Percentiles rank a stretch among this genome's conserved stretches.
Conservation (phyloP, 208 protist species). For the Phytomonas sp. region DNA sequence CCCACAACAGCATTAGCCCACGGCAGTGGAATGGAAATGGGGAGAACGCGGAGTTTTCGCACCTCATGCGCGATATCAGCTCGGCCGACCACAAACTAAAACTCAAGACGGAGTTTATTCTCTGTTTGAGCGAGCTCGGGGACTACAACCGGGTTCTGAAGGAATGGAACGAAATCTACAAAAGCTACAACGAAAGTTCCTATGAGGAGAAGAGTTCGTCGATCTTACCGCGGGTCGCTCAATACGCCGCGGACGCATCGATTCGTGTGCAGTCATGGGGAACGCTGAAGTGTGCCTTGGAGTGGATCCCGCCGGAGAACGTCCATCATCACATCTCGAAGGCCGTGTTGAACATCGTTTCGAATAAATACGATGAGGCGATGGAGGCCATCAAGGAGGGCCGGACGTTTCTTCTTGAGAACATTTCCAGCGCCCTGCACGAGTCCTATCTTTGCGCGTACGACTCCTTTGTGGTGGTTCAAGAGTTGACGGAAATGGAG, state of each 20-base stretch:
- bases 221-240: constrained; percentile 59
- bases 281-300: constrained; percentile 38
- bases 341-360: constrained; percentile 48
- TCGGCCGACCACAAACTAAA: constrained; percentile 43
- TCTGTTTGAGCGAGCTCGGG: constrained; percentile 73
- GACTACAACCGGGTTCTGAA: constrained; percentile 64
- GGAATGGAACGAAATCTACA: constrained; percentile 48
- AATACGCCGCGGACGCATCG: constrained; percentile 79
- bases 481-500: constrained; percentile 98
- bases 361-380: constrained; percentile 50
- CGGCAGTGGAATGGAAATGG: constrained; percentile 5
- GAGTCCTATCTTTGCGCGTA: constrained; percentile 91
- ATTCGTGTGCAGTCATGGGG: constrained; percentile 75
- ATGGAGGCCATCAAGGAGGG: constrained; percentile 37
- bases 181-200: constrained; percentile 17
- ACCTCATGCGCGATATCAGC: constrained; percentile 33
- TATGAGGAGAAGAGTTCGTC: constrained; percentile 28
- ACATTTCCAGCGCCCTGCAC: constrained; percentile 68
- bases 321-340: constrained; percentile 57
- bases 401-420: constrained; percentile 55
- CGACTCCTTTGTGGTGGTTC: constrained; percentile 90
- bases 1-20: neutral
- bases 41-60: constrained; percentile 22
- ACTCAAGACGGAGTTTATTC: constrained; percentile 44
- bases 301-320: constrained; percentile 48